Percentiles rank a stretch among this genome's conserved stretches.
These are phyloP conservation scores for Suhomyces tanzawaensis DNA, from an alignment of 805 yeast genomes.

Conservation along the genomic window DNA sequence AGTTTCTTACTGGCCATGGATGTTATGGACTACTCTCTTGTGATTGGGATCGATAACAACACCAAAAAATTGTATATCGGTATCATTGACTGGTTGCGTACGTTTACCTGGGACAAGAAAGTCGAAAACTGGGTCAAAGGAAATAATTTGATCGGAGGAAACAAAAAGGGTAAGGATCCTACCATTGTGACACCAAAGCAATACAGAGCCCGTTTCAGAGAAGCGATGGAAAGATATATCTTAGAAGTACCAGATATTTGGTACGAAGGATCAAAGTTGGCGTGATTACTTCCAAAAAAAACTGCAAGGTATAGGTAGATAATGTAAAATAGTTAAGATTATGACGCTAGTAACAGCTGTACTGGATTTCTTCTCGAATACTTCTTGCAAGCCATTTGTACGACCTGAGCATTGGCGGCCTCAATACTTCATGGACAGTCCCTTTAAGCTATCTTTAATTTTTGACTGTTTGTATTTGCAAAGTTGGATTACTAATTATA, in stretches of 20 bases:
- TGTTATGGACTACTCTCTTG: slow-evolving; percentile 97
- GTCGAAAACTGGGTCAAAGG: slow-evolving; percentile 99
- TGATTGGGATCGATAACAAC: slow-evolving; percentile 79
- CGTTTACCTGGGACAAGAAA: slow-evolving; percentile 98
- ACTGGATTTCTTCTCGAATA: too few species aligned
- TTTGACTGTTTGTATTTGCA: too few species aligned
- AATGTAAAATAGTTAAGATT: too few species aligned
- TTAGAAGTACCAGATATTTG: slow-evolving; percentile 87
- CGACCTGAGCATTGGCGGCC: too few species aligned
- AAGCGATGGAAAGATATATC: slow-evolving; percentile 96
- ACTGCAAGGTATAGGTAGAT: neutral
- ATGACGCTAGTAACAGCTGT: neutral
- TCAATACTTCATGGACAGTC: too few species aligned
- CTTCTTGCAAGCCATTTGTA: neutral
- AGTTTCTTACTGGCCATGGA: slow-evolving; percentile 93
- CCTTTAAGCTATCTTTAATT: too few species aligned
- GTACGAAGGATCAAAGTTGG: slow-evolving; percentile 31
- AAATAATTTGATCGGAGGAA: slow-evolving; percentile 70
- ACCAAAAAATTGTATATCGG: slow-evolving; percentile 81
- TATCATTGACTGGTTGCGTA: slow-evolving; percentile 87
- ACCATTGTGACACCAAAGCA: slow-evolving; percentile 97
- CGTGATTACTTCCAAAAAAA: too few species aligned
- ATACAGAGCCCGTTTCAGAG: slow-evolving; percentile 89
- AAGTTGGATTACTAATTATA: too few species aligned
- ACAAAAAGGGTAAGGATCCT: slow-evolving; percentile 86